Conservation (phyloP, 345 rosid species). For the Jatropha curcas region DNA sequence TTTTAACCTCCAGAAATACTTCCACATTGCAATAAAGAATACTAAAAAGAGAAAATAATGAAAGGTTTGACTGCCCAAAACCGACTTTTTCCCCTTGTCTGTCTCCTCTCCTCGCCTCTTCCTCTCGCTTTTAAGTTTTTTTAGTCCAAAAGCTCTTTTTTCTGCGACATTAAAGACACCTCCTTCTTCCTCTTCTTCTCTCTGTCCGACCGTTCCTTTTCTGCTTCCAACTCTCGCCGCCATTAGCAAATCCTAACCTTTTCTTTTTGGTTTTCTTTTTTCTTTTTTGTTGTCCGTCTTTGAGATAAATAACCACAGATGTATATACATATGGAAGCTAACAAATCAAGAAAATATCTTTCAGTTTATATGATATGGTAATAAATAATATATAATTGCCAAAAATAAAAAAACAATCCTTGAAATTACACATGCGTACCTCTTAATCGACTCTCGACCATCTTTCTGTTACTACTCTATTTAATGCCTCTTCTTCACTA, state of each 20-base stretch:
- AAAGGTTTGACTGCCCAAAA: conserved; percentile 3
- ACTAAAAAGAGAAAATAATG: background rate
- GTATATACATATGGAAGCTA: background rate
- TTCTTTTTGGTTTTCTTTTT: too few relatives aligned
- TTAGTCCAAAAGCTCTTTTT: background rate
- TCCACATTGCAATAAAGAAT: background rate
- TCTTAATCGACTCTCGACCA: background rate
- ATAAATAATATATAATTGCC: background rate
- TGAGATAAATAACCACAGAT: background rate
- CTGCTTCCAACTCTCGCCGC: conserved; percentile 26
- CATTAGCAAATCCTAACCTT: conserved; percentile 11
- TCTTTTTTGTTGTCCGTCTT: background rate
- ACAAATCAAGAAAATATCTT: background rate
- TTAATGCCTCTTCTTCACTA: conserved; percentile 6
- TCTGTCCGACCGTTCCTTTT: conserved; percentile 4
- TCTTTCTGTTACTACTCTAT: background rate
- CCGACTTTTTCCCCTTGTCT: background rate
- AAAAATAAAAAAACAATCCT: background rate
- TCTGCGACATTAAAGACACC: background rate
- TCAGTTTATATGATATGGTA: background rate
- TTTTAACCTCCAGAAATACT: background rate
- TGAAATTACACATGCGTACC: background rate
- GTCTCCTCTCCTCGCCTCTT: background rate
- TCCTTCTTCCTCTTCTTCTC: conserved; percentile 13
- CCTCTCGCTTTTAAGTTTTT: background rate